A percentile compares a stretch with the other conserved stretches of the same genome.
These are phyloP conservation scores for Piper betle DNA, from an alignment of 164 flowering plant species.

Conservation along the genomic window DNA sequence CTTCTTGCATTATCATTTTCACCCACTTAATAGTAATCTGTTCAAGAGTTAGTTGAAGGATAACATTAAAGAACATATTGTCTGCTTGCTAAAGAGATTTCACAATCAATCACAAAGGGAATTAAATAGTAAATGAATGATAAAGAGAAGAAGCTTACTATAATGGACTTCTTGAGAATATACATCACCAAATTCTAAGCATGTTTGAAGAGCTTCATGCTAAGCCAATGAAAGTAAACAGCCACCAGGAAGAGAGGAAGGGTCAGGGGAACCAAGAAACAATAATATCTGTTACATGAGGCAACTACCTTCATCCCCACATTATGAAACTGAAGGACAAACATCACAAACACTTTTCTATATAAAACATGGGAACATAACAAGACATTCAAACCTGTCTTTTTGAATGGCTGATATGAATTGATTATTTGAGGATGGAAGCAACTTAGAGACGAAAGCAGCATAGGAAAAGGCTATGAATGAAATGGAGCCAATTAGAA, in stretches of 20 bases:
- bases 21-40: no score
- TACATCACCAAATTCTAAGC: conserved; percentile 24
- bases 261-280: conserved; percentile 71
- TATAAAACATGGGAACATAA: no score
- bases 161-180: no score
- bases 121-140: no score
- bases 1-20: no score
- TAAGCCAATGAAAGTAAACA: conserved; percentile 83
- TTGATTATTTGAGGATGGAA: conserved; percentile 36
- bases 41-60: no score
- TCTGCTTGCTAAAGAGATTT: no score
- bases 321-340: no score
- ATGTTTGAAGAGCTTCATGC: conserved; percentile 88
- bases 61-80: no score
- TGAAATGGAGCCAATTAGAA: conserved; percentile 25
- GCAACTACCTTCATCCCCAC: background rate
- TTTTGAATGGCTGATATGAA: conserved; percentile 49
- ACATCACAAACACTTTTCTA: no score
- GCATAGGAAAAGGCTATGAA: conserved; percentile 34
- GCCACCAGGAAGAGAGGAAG: conserved; percentile 57
- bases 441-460: conserved; percentile 52
- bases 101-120: no score
- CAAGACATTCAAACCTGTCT: conserved; percentile 30
- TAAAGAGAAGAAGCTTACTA: no score
- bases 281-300: conserved; percentile 46